Evolutionary conservation across 805 yeast genomes (phyloP), one percentile per base, ranked within the genome.

Genomic region (Metschnikowia similis): DNA sequence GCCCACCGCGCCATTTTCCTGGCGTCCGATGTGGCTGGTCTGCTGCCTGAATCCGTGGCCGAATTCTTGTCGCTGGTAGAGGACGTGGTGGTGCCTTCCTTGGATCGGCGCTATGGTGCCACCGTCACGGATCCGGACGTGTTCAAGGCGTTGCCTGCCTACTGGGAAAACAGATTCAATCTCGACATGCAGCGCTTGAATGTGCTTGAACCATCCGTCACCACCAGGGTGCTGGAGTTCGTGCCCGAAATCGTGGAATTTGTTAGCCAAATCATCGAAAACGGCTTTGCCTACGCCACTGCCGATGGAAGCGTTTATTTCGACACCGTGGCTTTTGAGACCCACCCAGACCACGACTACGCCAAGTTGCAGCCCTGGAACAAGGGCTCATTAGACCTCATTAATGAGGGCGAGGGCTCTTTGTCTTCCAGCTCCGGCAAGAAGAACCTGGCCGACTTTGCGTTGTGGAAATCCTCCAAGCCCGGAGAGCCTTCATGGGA

Each of bases 311-410:
- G 96, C 8, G 99, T 94, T n/a, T 94, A 94, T 69, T 94, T 94
- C 66, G 95, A 94, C 69, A 91, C 97, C 10, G 79, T 72, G 7
- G 80, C 82, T 45, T 94, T 92, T 65, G 98, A 94, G 59, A 71
- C 71, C 35, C 74, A 77, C 48, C 81, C 82, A 7, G 70, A 77
- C 41, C 99, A 94, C 65, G 85, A 79, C 51, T 94, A 94, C 66
- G 98, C 98, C 35, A 94, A 94, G 69, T 81, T 91, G 61, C 98
- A 94, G 71, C 99, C 99, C 16, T 92, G 98, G 98, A 94, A 91
- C 64, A 89, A 89, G 69, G 96, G 96, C 46, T 84, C 90, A 58
- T 69, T 83, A 66, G 90, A 83, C 41, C 80, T 94, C 51, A 87
- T 94, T 49, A 85, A 85, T 48, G 99, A 94, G 59, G 99, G 97